Evolutionary conservation across 768 basidiomycete genomes (phyloP), one percentile per base, ranked within the genome.

Genomic region (Boletus patriciae): DNA sequence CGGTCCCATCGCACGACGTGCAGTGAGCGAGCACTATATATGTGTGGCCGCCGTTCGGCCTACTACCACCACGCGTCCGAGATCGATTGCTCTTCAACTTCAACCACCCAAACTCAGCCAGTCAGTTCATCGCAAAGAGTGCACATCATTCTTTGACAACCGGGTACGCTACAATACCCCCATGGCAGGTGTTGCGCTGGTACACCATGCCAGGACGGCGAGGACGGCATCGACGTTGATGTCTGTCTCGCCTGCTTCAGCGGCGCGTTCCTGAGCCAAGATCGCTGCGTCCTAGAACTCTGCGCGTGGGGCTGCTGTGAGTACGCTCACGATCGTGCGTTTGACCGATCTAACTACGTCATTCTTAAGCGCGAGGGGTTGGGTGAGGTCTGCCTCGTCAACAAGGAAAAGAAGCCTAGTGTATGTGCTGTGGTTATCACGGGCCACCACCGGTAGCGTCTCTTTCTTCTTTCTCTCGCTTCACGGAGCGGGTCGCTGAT

Each of bases 391-490:
- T 98, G 98, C 75, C 87, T 86, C 66, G 92, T 98, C 65, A 87
- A 87, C 73, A 78, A 87, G 60, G 90, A 87, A 57, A 85, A 87
- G 70, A 85, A 91, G 74, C 98, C 96, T 7, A 96, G 96, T 53
- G 94, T 95, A 50, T 98, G 96, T 70, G 95, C 92, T 21, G 96
- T 98, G 61, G 74, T 98, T 63, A 84, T 98, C 74, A 97, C 94
- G 51, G 92, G 90, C 46, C 93, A 97, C 76, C 71, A 96, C 74
- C 84, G 95, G 91, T 93, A 60, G 36, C 81, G 9, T 9, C 27
- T n/a, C 25, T 38, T 25, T n/a, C 29, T 25, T 13, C 33, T 25
- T 27, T 23, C 16, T 11, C 15, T 10, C 9, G 3, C 15, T 29
- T 25, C 33, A 23, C 29, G 57, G 13, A 21, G 13, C 6, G 37